A percentile compares a stretch with the other conserved stretches of the same genome.
Evolutionary conservation across 2,329 filamentous ascomycete genomes (phyloP).

Genomic region (Trichoderma oligosporum): DNA sequence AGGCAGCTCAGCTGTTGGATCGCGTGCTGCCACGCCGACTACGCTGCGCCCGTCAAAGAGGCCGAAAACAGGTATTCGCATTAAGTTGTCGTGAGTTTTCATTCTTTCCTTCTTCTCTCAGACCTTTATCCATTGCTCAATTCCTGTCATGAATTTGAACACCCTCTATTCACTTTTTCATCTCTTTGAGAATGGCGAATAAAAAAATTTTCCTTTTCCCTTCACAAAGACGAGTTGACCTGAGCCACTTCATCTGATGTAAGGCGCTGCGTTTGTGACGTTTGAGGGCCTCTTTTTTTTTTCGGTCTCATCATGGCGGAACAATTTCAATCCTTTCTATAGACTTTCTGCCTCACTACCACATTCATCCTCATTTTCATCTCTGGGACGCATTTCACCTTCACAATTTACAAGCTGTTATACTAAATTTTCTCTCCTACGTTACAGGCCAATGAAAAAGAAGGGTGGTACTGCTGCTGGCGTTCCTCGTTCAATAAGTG

Average conservation of each 20-base stretch:
- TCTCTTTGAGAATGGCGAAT: not conserved
- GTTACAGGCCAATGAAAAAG: slow-evolving; percentile 65
- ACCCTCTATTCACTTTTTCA: not conserved
- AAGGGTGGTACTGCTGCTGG: slow-evolving; percentile 66
- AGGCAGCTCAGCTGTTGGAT: slow-evolving; percentile 46
- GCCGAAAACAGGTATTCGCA: slow-evolving; percentile 57
- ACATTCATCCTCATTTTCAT: not conserved
- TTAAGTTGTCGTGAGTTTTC: slow-evolving; percentile 63
- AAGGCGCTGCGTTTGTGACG: not conserved
- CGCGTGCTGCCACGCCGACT: slow-evolving; percentile 58
- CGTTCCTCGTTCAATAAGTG: slow-evolving; percentile 61
- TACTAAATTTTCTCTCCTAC: slow-evolving; percentile 7
- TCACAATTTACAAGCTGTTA: not conserved
- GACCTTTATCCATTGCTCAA: not conserved
- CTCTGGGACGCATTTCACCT: not conserved
- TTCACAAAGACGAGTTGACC: not conserved
- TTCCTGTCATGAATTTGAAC: not conserved
- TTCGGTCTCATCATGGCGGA: not conserved
- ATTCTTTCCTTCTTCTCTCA: not conserved
- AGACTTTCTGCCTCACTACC: not conserved
- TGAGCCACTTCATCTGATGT: not conserved
- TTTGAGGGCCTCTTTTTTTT: not conserved
- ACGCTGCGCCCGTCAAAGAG: slow-evolving; percentile 56
- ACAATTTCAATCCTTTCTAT: not conserved
- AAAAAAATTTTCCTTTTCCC: not conserved